Percentiles rank a stretch among this genome's conserved stretches.
These are phyloP conservation scores for Fusarium continuum DNA, from an alignment of 2,329 filamentous ascomycete genomes.

Conservation along the genomic window DNA sequence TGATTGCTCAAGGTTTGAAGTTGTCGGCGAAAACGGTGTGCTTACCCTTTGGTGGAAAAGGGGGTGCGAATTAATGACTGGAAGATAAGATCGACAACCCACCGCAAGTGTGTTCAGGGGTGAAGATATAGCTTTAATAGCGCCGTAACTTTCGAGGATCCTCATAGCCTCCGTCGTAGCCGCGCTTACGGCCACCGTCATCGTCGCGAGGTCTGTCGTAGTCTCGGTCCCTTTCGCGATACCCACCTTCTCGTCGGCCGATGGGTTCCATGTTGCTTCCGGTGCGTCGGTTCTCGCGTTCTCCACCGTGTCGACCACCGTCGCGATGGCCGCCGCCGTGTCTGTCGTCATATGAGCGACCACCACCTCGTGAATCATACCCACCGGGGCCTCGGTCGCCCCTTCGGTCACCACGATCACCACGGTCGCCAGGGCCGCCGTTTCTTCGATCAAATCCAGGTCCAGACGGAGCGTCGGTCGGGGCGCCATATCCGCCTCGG, in stretches of 20 bases:
- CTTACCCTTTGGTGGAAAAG: slow-evolving; percentile 40
- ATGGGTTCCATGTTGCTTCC: slow-evolving; percentile 89
- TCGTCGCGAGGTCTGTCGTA: slow-evolving; percentile 67
- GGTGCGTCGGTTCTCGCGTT: slow-evolving; percentile 63
- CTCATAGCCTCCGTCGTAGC: slow-evolving; percentile 83
- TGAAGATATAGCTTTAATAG: slow-evolving; percentile 54
- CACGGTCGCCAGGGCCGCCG: slow-evolving; percentile 55
- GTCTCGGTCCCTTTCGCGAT: slow-evolving; percentile 60
- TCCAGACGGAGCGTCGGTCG: slow-evolving; percentile 68
- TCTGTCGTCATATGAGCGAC: slow-evolving; percentile 70
- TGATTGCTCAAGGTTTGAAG: background rate
- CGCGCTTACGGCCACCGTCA: slow-evolving; percentile 68
- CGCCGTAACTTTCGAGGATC: slow-evolving; percentile 75
- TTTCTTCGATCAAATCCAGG: slow-evolving; percentile 62
- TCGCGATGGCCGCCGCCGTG: slow-evolving; percentile 59
- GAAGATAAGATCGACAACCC: slow-evolving; percentile 37
- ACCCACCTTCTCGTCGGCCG: slow-evolving; percentile 70
- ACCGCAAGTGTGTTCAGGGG: slow-evolving; percentile 30
- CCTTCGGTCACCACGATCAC: slow-evolving; percentile 54
- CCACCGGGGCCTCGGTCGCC: slow-evolving; percentile 65
- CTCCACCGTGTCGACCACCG: slow-evolving; percentile 47
- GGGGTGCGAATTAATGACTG: slow-evolving; percentile 31
- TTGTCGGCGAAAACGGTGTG: slow-evolving; percentile 18
- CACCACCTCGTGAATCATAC: slow-evolving; percentile 63
- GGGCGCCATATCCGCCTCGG: slow-evolving; percentile 61